Base-by-base conservation (phyloP, 2,329 filamentous ascomycete genomes). In the Curvularia spicifera region DNA sequence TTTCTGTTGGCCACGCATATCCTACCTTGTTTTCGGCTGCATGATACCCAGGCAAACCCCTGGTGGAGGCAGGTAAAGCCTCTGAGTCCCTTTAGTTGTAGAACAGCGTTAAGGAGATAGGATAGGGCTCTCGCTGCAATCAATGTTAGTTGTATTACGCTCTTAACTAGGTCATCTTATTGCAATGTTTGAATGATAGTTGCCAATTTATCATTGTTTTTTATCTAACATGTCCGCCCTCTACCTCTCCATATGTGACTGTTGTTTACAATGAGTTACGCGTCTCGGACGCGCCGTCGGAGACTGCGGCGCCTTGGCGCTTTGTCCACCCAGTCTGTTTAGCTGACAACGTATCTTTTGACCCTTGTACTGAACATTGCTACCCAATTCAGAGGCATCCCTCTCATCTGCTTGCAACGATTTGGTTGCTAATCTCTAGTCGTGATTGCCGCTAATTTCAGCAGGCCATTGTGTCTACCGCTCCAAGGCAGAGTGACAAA, bases 31-130 rank as follows among this genome's bases (percentile, higher is more conserved):
- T 62, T 56, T 59, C 47, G 56, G 54, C 59, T 70, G 67, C 67
- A 69, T 68, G 69, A 73, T 76, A 75, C 67, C 72, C 68, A 47
- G 58, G 60, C 52, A 39, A 51, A 55, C 46, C 49, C 47, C 57
- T 59, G 59, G 63, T 64, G 44, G 47, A 46, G 49, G 31, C 48
- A 52, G 49, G 35, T 24, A 51, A 39, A 44, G 52, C 43, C 50
- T 52, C 62, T 33, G 51, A 26, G 33, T 53, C 31, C 18, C n/a
- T 56, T 48, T 61, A 56, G 13, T 37, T 56, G 54, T 33, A 52
- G 53, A 28, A 52, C 51, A 43, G 39, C 39, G 48, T 44, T 46
- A 49, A 31, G 28, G 44, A 40, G 35, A 50, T 53, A 53, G 53
- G 48, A 58, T 52, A 40, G 37, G 49, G 47, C 56, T 59, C 45